A percentile compares a stretch with the other conserved stretches of the same genome.
Conservation (phyloP, 106 monocot genomes). For the Phalaenopsis aphrodite region DNA sequence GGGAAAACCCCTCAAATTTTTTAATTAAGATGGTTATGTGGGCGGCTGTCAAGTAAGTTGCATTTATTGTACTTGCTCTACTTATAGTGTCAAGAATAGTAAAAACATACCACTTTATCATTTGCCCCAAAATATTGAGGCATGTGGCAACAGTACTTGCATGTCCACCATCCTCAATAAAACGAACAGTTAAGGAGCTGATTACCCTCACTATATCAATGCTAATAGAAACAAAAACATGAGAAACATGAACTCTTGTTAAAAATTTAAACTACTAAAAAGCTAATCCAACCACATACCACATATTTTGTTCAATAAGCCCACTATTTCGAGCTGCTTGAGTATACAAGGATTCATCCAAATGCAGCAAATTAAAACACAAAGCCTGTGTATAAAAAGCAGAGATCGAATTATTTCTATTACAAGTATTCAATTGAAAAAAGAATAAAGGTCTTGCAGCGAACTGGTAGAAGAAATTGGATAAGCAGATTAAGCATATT, state of each 20-base stretch:
- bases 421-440: background rate
- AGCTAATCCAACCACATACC: constrained; percentile 28
- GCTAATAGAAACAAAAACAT: constrained; percentile 26
- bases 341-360: constrained; percentile 29
- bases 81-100: background rate
- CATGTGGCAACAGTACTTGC: constrained; percentile 33
- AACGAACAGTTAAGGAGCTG: constrained; percentile 42
- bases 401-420: background rate
- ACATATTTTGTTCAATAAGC: constrained; percentile 24
- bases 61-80: background rate
- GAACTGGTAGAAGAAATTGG: background rate
- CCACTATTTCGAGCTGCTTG: constrained; percentile 21
- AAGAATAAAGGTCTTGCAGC: background rate
- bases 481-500: background rate
- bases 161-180: constrained; percentile 35
- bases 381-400: constrained; percentile 28
- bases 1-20: background rate
- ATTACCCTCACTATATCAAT: constrained; percentile 62
- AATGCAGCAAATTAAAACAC: constrained; percentile 54
- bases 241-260: background rate
- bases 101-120: constrained; percentile 63
- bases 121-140: constrained; percentile 62
- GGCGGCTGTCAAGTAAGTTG: background rate
- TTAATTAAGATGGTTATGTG: background rate
- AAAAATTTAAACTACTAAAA: background rate